Evolutionary conservation across 179 eudicot genomes (phyloP).

Genomic region (Carnegiea gigantea): DNA sequence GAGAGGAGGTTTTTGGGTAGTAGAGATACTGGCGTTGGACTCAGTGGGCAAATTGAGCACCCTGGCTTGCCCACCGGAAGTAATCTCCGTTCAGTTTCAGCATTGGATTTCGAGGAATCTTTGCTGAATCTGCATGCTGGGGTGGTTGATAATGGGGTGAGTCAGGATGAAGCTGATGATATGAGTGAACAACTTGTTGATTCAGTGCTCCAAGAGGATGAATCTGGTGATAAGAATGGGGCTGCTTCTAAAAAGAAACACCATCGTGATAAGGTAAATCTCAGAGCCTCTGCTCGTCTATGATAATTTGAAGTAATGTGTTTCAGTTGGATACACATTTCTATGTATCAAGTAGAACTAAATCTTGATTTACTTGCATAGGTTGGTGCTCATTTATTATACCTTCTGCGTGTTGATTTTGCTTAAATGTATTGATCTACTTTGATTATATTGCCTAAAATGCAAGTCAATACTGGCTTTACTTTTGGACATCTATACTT

Average conservation of each 20-base stretch:
- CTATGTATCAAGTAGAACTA: neutral
- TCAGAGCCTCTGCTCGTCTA: neutral
- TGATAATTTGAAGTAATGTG: neutral
- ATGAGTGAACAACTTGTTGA: constrained; percentile 52
- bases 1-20: constrained; percentile 28
- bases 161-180: constrained; percentile 44
- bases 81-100: constrained; percentile 43
- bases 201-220: constrained; percentile 54
- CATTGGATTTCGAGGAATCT: constrained; percentile 54
- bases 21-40: constrained; percentile 24
- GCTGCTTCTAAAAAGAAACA: constrained; percentile 39
- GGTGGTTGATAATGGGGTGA: constrained; percentile 31
- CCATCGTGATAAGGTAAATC: constrained; percentile 69
- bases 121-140: constrained; percentile 38
- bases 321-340: neutral
- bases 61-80: constrained; percentile 56
- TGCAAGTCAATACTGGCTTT: neutral
- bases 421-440: neutral
- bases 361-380: neutral
- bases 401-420: neutral
- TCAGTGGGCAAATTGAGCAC: constrained; percentile 47
- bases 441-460: neutral
- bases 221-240: constrained; percentile 40
- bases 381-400: neutral
- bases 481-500: neutral